Conservation (phyloP, 2,329 filamentous ascomycete species). For the Aspergillus ruber region DNA sequence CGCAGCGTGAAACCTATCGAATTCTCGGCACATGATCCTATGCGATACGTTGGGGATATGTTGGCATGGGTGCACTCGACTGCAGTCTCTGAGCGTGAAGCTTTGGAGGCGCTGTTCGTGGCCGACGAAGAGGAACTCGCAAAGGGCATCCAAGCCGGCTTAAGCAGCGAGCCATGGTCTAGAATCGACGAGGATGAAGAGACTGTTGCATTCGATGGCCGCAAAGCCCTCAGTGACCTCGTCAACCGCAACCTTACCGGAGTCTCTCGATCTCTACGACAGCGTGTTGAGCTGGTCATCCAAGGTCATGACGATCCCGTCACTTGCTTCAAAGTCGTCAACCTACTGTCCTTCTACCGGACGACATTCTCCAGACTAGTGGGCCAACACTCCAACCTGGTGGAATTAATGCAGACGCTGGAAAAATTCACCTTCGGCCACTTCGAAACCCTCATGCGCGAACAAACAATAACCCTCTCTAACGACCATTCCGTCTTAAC, state of each 20-base stretch:
- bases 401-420: conserved; percentile 61
- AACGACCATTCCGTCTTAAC: conserved; percentile 66
- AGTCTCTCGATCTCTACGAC: conserved; percentile 75
- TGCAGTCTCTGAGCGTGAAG: conserved; percentile 87
- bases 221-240: conserved; percentile 74
- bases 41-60: conserved; percentile 95
- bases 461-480: conserved; percentile 60
- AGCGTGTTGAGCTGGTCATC: conserved; percentile 84
- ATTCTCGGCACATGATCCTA: conserved; percentile 80
- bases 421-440: conserved; percentile 73
- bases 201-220: conserved; percentile 63
- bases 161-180: conserved; percentile 79
- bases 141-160: conserved; percentile 69
- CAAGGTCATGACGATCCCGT: conserved; percentile 88
- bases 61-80: conserved; percentile 94
- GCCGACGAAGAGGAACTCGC: conserved; percentile 84
- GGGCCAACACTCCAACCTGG: conserved; percentile 60
- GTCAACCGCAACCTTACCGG: conserved; percentile 80
- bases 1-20: conserved; percentile 80
- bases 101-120: conserved; percentile 84
- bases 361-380: conserved; percentile 77
- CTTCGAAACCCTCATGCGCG: conserved; percentile 73
- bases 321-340: conserved; percentile 81
- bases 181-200: conserved; percentile 52
- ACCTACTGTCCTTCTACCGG: conserved; percentile 82